Evolutionary conservation across 139 green algal genomes (phyloP), one percentile per base, ranked within the genome.

Genomic region (Volvox africanus): DNA sequence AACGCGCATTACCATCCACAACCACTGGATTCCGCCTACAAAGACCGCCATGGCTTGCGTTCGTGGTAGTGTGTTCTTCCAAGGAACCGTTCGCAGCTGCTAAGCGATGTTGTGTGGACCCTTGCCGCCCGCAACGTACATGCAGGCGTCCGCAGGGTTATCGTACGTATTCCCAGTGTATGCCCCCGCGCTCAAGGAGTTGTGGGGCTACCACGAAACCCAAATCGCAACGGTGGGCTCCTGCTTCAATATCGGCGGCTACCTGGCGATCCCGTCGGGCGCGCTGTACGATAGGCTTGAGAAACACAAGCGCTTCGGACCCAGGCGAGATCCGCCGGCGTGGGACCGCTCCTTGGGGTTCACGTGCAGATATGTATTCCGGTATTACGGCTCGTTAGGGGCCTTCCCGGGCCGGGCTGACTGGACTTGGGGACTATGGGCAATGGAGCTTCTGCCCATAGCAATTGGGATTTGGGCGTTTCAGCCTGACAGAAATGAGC

Each of bases 121-220:
- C 36, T 28, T 68, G 21, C 26, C 37, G 36, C 50, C n/a, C 26
- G 21, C n/a, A n/a, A n/a, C n/a, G n/a, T n/a, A 21, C 0, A 1
- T 22, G 30, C 67, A 89, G 83, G 83, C 36, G 0, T 89, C 83
- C 69, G 85, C 69, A 3, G 85, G 85, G 0, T 50, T 89, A 32
- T 89, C 85, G 30, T 89, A 89, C 85, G 76, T 73, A 13, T 89
- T 89, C 68, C 73, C 83, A 44, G 76, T 89, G 32, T 89, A 82
- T 18, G 85, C 85, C n/a, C 85, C 85, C 12, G 71, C 75, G 75
- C 75, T 90, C 30, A 90, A 90, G 50, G 86, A 62, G 55, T 14
- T 77, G 11, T 90, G 69, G 65, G 73, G 75, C 61, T 90, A 85
- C 50, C 26, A 5, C 55, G 86, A 90, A 36, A 84, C 73, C 18